phyloP scores from a whole-genome alignment of 345 rosid genomes.

The Cardiospermum halicacabum region DNA sequence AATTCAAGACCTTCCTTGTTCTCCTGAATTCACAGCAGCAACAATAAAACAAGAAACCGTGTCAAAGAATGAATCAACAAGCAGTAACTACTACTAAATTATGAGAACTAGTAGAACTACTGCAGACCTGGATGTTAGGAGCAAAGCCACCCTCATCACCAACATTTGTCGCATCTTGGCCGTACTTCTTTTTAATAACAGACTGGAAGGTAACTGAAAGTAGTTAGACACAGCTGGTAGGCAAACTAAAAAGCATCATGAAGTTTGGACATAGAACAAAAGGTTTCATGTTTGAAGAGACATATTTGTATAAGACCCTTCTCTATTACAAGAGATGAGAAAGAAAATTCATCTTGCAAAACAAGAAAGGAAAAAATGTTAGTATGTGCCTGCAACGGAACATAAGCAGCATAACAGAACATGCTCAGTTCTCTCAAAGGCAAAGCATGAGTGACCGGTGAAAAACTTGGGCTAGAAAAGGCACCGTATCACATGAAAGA shows the following conservation, averaged over 20 bases:
- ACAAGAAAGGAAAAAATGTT: not conserved
- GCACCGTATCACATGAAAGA: not conserved
- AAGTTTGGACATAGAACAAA: not conserved
- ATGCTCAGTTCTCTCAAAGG: conserved; percentile 15
- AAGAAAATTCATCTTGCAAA: not conserved
- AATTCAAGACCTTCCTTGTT: conserved; percentile 98
- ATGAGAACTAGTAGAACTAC: not conserved
- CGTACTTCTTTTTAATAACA: conserved; percentile 94
- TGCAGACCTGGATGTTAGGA: conserved; percentile 80
- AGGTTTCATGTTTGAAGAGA: too few relatives aligned
- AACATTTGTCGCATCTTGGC: conserved; percentile 98
- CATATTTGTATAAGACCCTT: not conserved
- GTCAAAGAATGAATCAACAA: not conserved
- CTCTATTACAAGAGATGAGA: conserved; percentile 1
- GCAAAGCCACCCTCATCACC: conserved; percentile 99
- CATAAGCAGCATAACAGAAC: conserved; percentile 3
- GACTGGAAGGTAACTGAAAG: conserved; percentile 26
- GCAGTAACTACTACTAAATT: not conserved
- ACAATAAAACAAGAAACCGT: conserved; percentile 5
- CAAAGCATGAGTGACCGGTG: not conserved
- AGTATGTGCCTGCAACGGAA: conserved; percentile 9
- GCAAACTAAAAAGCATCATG: not conserved
- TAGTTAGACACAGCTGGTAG: not conserved
- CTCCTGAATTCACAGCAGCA: conserved; percentile 42
- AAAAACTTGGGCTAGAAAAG: not conserved